Percentiles rank a stretch among this genome's conserved stretches.
phyloP scores from a whole-genome alignment of 2,329 filamentous ascomycete species.

The Colletotrichum costaricense region DNA sequence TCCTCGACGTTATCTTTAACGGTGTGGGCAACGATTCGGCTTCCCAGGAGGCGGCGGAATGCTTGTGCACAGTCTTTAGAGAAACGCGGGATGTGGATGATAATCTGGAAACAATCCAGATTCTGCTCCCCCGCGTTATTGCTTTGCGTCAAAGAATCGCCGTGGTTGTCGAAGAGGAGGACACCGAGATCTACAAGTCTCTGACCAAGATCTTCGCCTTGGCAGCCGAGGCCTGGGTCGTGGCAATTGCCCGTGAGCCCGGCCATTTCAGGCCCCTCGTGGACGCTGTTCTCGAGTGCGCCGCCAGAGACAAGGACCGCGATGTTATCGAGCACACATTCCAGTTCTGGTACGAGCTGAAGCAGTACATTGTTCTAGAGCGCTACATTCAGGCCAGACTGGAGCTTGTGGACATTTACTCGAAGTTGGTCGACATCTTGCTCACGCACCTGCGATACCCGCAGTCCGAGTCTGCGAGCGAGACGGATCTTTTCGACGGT shows the following conservation, averaged over 20 bases:
- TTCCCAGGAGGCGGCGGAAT: slow-evolving; percentile 90
- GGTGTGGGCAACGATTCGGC: slow-evolving; percentile 81
- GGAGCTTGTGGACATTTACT: slow-evolving; percentile 83
- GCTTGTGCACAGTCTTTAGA: slow-evolving; percentile 88
- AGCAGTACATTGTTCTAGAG: slow-evolving; percentile 93
- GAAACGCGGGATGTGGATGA: slow-evolving; percentile 97
- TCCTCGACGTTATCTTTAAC: slow-evolving; percentile 83
- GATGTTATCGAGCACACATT: slow-evolving; percentile 96
- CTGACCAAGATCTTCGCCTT: slow-evolving; percentile 92
- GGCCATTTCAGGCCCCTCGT: slow-evolving; percentile 85
- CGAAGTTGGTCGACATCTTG: slow-evolving; percentile 91
- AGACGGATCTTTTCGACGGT: slow-evolving; percentile 91
- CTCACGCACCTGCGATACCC: slow-evolving; percentile 92
- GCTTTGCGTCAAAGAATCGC: slow-evolving; percentile 81
- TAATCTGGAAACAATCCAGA: slow-evolving; percentile 82
- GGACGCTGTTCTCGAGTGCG: slow-evolving; percentile 92
- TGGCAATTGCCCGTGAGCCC: slow-evolving; percentile 88
- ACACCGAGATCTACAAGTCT: slow-evolving; percentile 86
- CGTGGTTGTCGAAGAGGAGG: slow-evolving; percentile 81
- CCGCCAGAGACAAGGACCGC: slow-evolving; percentile 84
- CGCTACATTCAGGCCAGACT: slow-evolving; percentile 86
- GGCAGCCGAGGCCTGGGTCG: slow-evolving; percentile 93
- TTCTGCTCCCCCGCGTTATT: slow-evolving; percentile 84
- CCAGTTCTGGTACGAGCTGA: slow-evolving; percentile 97
- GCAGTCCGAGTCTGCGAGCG: slow-evolving; percentile 76